Percentiles rank a stretch among this genome's conserved stretches.
Evolutionary conservation across 2,329 filamentous ascomycete genomes (phyloP).

Genomic region (Myrmaecium sp.): DNA sequence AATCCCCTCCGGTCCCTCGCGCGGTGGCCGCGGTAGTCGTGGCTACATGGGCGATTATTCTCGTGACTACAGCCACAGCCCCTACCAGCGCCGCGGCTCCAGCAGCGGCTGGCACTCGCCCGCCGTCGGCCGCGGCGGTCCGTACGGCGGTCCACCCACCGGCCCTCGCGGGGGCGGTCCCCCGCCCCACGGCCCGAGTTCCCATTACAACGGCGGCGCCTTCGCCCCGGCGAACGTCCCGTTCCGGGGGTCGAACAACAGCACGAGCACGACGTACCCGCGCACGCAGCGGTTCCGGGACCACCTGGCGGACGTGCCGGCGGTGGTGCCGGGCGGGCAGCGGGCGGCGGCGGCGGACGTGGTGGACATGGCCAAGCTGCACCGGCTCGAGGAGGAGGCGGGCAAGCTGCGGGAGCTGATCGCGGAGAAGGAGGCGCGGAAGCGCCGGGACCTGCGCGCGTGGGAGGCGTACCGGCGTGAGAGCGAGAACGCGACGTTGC

Average conservation of each 20-base stretch:
- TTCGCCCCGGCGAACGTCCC: constrained; percentile 19
- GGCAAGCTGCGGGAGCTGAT: constrained; percentile 27
- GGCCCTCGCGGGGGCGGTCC: constrained; percentile 14
- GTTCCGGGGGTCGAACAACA: constrained; percentile 25
- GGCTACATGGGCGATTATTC: constrained; percentile 16
- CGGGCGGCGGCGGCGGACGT: constrained; percentile 22
- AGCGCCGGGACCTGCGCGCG: constrained; percentile 25
- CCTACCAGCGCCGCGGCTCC: no score
- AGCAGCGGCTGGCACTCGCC: neutral
- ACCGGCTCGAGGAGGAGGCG: constrained; percentile 30
- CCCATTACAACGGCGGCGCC: no score
- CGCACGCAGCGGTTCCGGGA: constrained; percentile 29
- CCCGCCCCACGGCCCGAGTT: constrained; percentile 9
- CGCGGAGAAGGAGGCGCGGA: constrained; percentile 28
- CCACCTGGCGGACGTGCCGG: constrained; percentile 26
- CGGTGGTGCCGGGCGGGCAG: constrained; percentile 26
- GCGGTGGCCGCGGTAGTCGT: constrained; percentile 22
- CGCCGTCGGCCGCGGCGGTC: constrained; percentile 10
- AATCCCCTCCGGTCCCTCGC: constrained; percentile 22
- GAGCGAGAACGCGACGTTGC: constrained; percentile 25
- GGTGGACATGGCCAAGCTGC: constrained; percentile 25
- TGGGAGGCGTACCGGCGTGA: constrained; percentile 30
- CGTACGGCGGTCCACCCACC: constrained; percentile 14
- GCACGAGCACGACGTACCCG: constrained; percentile 27
- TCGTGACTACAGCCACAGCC: constrained; percentile 3